Percentiles rank a stretch among this genome's conserved stretches.
Conservation (phyloP, 306 rosid genomes). For the Cucumis hystrix region DNA sequence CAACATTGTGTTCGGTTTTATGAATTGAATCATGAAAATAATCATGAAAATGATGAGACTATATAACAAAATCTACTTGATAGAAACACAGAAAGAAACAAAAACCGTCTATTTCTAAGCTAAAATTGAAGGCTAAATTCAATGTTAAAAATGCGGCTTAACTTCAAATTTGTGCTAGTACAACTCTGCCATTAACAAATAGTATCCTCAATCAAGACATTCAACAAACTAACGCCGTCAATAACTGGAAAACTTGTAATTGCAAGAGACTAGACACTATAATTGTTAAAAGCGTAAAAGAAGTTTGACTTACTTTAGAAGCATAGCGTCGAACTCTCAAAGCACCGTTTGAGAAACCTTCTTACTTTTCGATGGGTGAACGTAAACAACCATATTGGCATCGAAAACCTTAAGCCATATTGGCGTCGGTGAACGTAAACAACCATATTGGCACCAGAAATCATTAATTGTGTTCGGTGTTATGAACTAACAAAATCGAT, state of each 20-base stretch:
- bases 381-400: slow-evolving; percentile 31
- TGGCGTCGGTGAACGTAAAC: too few species aligned
- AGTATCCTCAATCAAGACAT: background rate
- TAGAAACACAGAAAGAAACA: background rate
- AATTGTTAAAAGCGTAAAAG: background rate
- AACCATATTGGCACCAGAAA: too few species aligned
- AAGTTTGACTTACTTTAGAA: slow-evolving; percentile 31
- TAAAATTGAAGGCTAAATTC: background rate
- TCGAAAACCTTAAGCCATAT: slow-evolving; percentile 64
- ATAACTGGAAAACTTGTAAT: background rate
- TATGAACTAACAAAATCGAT: too few species aligned
- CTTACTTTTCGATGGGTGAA: slow-evolving; percentile 52
- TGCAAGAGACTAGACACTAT: background rate
- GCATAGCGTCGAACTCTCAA: slow-evolving; percentile 55
- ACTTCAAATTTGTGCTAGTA: background rate
- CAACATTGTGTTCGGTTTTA: slow-evolving; percentile 3
- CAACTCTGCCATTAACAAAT: background rate
- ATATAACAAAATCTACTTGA: background rate
- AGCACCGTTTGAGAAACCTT: slow-evolving; percentile 41
- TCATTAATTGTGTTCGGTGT: too few species aligned
- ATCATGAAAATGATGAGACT: too few species aligned
- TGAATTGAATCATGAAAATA: too few species aligned
- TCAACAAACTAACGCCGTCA: background rate
- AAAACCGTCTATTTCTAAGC: background rate
- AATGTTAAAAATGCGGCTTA: background rate